phyloP scores from a whole-genome alignment of 352 stramenopile species.

The Ophiocytium majus region DNA sequence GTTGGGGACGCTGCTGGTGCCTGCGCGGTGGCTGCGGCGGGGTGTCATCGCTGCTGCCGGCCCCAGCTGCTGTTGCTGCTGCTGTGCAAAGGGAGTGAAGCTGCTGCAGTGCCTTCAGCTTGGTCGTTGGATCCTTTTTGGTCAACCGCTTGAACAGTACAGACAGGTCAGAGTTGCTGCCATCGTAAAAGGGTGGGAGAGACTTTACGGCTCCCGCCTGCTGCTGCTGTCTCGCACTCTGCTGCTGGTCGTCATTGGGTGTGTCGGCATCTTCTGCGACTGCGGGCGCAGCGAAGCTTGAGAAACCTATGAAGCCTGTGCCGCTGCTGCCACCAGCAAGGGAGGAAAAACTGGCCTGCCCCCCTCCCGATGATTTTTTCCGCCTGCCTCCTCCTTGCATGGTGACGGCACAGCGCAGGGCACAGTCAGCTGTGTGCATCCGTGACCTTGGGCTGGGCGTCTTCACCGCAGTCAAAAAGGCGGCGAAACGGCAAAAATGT shows the following conservation, averaged over 20 bases:
- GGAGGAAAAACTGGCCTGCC: not conserved
- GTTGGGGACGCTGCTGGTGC: not conserved
- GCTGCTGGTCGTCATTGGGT: too few relatives aligned
- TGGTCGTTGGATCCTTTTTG: conserved; percentile 47
- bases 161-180: conserved; percentile 33
- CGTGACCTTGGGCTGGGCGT: too few relatives aligned
- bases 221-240: too few relatives aligned
- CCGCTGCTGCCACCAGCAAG: not conserved
- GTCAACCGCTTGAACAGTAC: conserved; percentile 43
- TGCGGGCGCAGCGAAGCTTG: not conserved
- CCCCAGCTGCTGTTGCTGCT: conserved; percentile 22
- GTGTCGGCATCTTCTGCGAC: not conserved
- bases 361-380: not conserved
- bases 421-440: too few relatives aligned
- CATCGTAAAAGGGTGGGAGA: conserved; percentile 41
- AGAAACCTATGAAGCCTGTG: not conserved
- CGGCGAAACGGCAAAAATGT: too few relatives aligned
- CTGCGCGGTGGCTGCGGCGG: not conserved
- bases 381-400: too few relatives aligned
- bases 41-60: not conserved
- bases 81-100: conserved; percentile 31
- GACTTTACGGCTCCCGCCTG: not conserved
- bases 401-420: too few relatives aligned
- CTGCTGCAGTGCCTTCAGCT: conserved; percentile 43
- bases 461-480: too few relatives aligned